Base-by-base conservation (phyloP, 306 rosid genomes). In the Sesbania bispinosa region DNA sequence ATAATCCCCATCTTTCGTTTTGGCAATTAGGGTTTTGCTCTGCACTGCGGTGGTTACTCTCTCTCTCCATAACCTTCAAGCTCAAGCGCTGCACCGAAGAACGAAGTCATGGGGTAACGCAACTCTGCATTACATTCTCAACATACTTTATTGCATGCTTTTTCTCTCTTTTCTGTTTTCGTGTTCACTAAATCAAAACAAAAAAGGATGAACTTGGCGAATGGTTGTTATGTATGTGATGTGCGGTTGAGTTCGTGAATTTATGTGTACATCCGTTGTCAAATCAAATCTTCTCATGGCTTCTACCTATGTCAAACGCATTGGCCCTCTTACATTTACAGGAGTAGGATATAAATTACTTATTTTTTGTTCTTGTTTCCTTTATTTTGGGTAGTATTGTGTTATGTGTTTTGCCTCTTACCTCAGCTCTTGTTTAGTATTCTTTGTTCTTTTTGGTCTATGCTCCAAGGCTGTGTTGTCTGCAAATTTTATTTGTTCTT, bases 61-160 rank as follows among this genome's bases (percentile, higher is more conserved):
- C 45, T 0, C 14, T 10, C 13, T 36, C 77, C 60, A 3, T 15
- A 16, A 1, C 67, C 70, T 0, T 13, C 75, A 46, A n/a, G n/a
- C n/a, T 23, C 60, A 1, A 61, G 26, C 45, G 39, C 48, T 9
- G 6, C 42, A 60, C 78, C n/a, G 73, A 65, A 67, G 71, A 67
- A 55, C 70, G 46, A 50, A 46, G 21, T 38, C 81, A 87, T 87
- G 92, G 92, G 92, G 89, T 87, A 82, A 42, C 41, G 3, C 13
- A 26, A 5, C 13, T 62, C 18, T 81, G 0, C 61, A 23, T 6
- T 47, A 14, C 69, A 1, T 4, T 59, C 10, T 48, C 18, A 0
- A 0, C 29, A 5, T 42, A 19, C 1, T 41, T 23, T 7, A 11
- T 54, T 26, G n/a, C 10, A 20, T 6, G 46, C 0, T 10, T 38